Percentiles rank a stretch among this genome's conserved stretches.
These are phyloP conservation scores for Clarireedia sp. DNA, from an alignment of 2,329 filamentous ascomycete genomes.

Conservation along the genomic window DNA sequence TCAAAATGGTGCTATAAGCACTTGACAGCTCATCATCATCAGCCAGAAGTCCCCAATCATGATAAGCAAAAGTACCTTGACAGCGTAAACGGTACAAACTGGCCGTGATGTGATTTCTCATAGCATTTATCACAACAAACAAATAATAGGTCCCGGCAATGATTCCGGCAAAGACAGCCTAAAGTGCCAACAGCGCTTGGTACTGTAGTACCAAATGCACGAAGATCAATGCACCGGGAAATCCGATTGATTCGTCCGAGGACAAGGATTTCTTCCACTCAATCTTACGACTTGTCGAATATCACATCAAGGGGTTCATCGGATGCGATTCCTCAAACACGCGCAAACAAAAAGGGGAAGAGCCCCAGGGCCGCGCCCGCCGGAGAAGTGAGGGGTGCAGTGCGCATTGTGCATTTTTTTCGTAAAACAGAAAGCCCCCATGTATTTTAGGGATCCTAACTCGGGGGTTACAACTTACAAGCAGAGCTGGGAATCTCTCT, in stretches of 20 bases:
- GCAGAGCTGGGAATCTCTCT: too few relatives aligned
- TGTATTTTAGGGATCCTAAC: neutral
- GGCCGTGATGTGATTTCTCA: too few relatives aligned
- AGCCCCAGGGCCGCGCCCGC: neutral
- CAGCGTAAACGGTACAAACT: too few relatives aligned
- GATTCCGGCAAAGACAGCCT: neutral
- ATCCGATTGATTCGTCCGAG: slow-evolving; percentile 3
- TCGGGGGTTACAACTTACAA: neutral
- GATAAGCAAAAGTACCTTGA: too few relatives aligned
- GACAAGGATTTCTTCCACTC: neutral
- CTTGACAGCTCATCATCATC: too few relatives aligned
- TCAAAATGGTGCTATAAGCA: neutral
- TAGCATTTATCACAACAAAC: too few relatives aligned
- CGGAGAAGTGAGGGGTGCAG: neutral
- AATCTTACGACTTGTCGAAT: slow-evolving; percentile 8
- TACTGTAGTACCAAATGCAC: slow-evolving; percentile 8
- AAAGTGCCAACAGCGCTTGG: neutral
- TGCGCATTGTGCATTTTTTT: neutral
- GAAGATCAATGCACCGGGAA: slow-evolving; percentile 11
- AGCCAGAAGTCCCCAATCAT: neutral
- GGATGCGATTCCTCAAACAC: neutral
- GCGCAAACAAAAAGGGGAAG: neutral
- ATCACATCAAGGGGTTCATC: slow-evolving; percentile 6
- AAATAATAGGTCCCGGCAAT: neutral
- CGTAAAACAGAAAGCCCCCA: neutral